Evolutionary conservation across 1,284 basidiomycete species (phyloP).

Genomic region (Clitocybe nebularis): DNA sequence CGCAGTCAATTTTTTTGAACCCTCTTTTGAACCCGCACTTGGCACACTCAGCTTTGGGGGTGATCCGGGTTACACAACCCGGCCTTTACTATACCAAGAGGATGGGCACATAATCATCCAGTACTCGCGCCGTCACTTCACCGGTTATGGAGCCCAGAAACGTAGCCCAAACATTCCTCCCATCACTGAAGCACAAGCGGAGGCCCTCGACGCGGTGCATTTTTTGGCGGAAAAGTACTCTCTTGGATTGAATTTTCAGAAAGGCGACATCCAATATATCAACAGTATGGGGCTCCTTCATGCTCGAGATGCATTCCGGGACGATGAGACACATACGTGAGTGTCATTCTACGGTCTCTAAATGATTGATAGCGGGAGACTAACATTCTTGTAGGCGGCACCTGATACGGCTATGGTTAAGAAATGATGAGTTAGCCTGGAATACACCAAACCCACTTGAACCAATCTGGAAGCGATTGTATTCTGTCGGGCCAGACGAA

Average conservation of each 20-base stretch:
- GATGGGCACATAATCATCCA: constrained; percentile 40
- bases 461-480: constrained; percentile 28
- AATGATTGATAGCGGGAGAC: constrained; percentile 5
- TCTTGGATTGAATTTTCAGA: constrained; percentile 41
- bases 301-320: constrained; percentile 40
- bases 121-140: constrained; percentile 43
- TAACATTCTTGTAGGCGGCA: constrained; percentile 19
- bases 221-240: constrained; percentile 42
- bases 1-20: background rate
- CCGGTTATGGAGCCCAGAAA: constrained; percentile 31
- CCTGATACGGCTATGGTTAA: constrained; percentile 30
- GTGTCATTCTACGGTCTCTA: constrained; percentile 16
- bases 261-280: constrained; percentile 49
- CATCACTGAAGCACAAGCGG: constrained; percentile 45
- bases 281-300: constrained; percentile 43
- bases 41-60: constrained; percentile 32
- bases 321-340: constrained; percentile 35
- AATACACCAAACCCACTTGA: constrained; percentile 27
- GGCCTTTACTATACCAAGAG: constrained; percentile 37
- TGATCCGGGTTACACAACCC: constrained; percentile 30
- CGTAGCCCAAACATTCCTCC: constrained; percentile 38
- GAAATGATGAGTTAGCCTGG: constrained; percentile 34
- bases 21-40: background rate
- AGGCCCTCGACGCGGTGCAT: constrained; percentile 43
- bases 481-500: constrained; percentile 24